Evolutionary conservation across 208 protist genomes (phyloP).

Genomic region (Trypanosoma scelopori): DNA sequence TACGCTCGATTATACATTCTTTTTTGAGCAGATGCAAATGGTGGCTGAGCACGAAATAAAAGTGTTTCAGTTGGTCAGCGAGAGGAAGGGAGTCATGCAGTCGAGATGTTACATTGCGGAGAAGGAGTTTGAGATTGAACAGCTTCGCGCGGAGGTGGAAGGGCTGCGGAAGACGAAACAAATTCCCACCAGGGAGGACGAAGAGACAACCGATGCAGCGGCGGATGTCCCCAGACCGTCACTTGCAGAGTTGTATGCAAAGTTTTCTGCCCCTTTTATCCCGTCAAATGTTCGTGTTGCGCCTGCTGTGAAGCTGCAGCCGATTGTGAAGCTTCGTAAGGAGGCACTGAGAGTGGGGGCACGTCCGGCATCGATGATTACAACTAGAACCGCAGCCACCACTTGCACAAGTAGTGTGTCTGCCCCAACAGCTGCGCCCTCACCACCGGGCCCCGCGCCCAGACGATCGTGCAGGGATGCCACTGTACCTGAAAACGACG

Average conservation of each 20-base stretch:
- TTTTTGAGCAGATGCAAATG: constrained; percentile 19
- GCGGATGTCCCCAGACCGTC: not conserved
- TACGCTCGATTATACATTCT: constrained; percentile 19
- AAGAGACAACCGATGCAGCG: not conserved
- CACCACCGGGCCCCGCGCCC: not conserved
- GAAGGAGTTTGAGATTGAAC: constrained; percentile 38
- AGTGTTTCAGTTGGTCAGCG: constrained; percentile 32
- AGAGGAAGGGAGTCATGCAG: constrained; percentile 28
- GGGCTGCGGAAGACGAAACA: not conserved
- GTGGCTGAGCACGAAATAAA: constrained; percentile 40
- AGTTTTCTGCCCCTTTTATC: constrained; percentile 55
- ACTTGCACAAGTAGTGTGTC: not conserved
- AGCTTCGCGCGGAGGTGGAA: constrained; percentile 44
- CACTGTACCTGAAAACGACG: no score
- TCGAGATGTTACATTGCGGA: constrained; percentile 46
- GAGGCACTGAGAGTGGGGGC: constrained; percentile 55
- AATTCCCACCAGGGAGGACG: not conserved
- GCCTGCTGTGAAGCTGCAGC: constrained; percentile 6
- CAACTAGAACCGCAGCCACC: not conserved
- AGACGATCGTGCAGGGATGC: no score
- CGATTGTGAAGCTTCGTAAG: constrained; percentile 36
- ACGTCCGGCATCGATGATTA: constrained; percentile 19
- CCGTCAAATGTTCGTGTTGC: constrained; percentile 22
- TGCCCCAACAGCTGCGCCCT: no score
- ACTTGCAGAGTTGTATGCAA: constrained; percentile 42